These are phyloP conservation scores for Aspergillus persii DNA, from an alignment of 2,329 filamentous ascomycete genomes.

Conservation along the genomic window DNA sequence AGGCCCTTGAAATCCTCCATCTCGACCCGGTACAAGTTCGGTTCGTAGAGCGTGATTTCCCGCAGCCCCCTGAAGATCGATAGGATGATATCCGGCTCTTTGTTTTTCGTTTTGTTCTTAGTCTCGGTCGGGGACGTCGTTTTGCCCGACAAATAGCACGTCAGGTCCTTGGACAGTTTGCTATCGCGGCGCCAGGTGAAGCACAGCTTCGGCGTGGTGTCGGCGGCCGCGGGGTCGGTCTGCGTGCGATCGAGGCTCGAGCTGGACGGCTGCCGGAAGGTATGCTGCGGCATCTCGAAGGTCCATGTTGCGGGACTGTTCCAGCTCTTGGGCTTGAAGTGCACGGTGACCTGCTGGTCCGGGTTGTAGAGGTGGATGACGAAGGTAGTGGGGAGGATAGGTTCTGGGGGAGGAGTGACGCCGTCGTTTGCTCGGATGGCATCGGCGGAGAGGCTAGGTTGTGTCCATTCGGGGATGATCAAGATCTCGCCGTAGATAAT, in stretches of 20 bases:
- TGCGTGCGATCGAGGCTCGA: slow-evolving; percentile 75
- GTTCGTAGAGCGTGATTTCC: slow-evolving; percentile 87
- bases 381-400: slow-evolving; percentile 74
- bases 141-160: slow-evolving; percentile 80
- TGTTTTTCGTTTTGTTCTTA: slow-evolving; percentile 73
- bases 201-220: slow-evolving; percentile 67
- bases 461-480: slow-evolving; percentile 79
- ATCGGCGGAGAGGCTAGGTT: slow-evolving; percentile 76
- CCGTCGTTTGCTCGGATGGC: slow-evolving; percentile 71
- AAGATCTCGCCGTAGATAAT: slow-evolving; percentile 86
- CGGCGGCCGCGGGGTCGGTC: slow-evolving; percentile 56
- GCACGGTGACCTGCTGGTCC: slow-evolving; percentile 74
- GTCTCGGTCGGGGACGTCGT: slow-evolving; percentile 60
- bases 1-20: slow-evolving; percentile 92
- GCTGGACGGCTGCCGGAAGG: slow-evolving; percentile 75
- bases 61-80: slow-evolving; percentile 75
- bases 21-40: slow-evolving; percentile 85
- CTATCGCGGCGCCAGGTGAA: slow-evolving; percentile 91
- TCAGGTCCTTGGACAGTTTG: slow-evolving; percentile 80
- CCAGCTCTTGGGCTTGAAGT: slow-evolving; percentile 69
- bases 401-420: slow-evolving; percentile 62
- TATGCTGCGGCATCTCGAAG: slow-evolving; percentile 85
- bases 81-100: slow-evolving; percentile 94
- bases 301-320: slow-evolving; percentile 80
- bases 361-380: slow-evolving; percentile 91